Conservation (phyloP, 2,329 filamentous ascomycete species). For the Whalleya microplaca region DNA sequence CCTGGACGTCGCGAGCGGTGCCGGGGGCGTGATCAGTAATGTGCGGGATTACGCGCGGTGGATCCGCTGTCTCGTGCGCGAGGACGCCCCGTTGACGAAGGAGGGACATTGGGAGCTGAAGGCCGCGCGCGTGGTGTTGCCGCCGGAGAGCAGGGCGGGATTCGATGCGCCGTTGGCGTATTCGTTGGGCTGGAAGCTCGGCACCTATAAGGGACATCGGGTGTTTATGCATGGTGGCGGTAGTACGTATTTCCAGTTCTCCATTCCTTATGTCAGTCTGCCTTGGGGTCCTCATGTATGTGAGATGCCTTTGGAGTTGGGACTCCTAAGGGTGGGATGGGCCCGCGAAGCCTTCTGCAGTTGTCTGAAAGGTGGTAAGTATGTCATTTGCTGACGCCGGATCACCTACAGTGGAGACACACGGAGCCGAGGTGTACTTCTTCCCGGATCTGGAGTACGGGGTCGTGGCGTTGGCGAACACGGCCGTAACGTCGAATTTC, state of each 20-base stretch:
- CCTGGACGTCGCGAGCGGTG: constrained; percentile 41
- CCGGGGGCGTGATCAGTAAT: constrained; percentile 48
- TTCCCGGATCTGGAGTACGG: constrained; percentile 49
- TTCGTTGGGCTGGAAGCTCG: constrained; percentile 44
- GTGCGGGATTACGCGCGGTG: constrained; percentile 56
- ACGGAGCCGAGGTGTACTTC: constrained; percentile 48
- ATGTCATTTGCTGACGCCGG: not conserved
- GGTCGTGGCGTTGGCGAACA: constrained; percentile 49
- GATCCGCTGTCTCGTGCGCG: constrained; percentile 51
- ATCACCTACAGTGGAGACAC: constrained; percentile 40
- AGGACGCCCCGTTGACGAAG: constrained; percentile 35
- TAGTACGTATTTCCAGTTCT: constrained; percentile 8
- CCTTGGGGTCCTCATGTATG: no score
- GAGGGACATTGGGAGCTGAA: constrained; percentile 39
- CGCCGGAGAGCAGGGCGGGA: constrained; percentile 15
- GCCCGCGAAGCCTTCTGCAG: no score
- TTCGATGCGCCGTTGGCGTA: constrained; percentile 43
- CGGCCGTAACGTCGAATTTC: constrained; percentile 43
- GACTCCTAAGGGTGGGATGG: no score
- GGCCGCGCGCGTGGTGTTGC: constrained; percentile 37
- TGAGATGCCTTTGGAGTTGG: no score
- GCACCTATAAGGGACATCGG: constrained; percentile 47
- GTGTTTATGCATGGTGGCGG: constrained; percentile 48
- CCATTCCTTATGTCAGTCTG: not conserved
- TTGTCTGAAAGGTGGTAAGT: no score